phyloP scores from a whole-genome alignment of 73 alveolate genomes.

The Paramecium biaurelia region DNA sequence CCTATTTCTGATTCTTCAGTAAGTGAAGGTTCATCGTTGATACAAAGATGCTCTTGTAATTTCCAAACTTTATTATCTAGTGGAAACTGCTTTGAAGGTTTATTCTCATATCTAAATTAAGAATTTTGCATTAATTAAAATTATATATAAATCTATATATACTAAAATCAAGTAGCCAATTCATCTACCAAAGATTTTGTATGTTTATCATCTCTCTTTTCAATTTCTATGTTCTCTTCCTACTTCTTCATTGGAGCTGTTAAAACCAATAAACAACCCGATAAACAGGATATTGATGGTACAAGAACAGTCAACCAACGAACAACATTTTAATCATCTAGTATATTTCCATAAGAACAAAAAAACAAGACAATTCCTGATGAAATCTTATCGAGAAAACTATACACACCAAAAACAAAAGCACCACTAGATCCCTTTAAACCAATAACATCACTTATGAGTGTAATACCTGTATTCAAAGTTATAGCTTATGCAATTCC shows the following conservation, averaged over 20 bases:
- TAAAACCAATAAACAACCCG: constrained; percentile 50
- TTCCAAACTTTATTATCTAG: constrained; percentile 5
- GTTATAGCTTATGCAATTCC: constrained; percentile 73
- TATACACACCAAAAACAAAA: constrained; percentile 81
- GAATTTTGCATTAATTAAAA: not conserved
- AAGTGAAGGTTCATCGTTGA: not conserved
- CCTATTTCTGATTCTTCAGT: not conserved
- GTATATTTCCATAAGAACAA: constrained; percentile 20
- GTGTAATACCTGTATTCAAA: constrained; percentile 70
- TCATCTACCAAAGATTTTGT: constrained; percentile 25
- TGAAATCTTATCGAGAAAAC: constrained; percentile 74
- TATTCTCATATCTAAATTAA: not conserved
- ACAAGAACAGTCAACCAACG: constrained; percentile 48
- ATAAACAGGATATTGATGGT: constrained; percentile 24
- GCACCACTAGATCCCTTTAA: constrained; percentile 75
- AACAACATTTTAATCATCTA: not conserved
- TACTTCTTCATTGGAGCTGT: constrained; percentile 8
- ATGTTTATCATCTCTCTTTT: not conserved
- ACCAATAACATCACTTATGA: constrained; percentile 82
- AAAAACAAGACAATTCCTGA: constrained; percentile 66
- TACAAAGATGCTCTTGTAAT: not conserved
- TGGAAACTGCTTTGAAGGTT: not conserved
- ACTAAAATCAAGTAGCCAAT: constrained; percentile 6
- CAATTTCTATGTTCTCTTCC: not conserved
- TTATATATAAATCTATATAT: not conserved